Conservation (phyloP, 2,329 filamentous ascomycete genomes). For the Talaromyces sp. region DNA sequence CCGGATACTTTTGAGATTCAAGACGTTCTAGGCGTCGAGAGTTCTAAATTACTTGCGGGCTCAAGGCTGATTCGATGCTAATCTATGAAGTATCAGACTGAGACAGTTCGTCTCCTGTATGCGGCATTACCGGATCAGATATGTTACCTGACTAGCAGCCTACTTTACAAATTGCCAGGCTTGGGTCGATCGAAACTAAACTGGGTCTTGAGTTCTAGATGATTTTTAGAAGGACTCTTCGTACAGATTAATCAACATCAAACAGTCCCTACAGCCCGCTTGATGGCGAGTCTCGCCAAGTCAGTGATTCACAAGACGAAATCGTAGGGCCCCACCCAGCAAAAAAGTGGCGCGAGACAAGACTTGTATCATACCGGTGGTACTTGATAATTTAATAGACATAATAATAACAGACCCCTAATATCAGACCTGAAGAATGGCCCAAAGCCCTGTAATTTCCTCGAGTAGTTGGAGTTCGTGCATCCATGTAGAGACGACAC, state of each 20-base stretch:
- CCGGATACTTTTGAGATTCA: not conserved
- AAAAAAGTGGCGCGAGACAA: not conserved
- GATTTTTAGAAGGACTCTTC: not conserved
- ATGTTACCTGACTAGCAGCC: not conserved
- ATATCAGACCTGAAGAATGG: not conserved
- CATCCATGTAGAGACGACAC: not conserved
- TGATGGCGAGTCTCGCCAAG: not conserved
- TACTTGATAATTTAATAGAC: not conserved
- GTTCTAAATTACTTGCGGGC: not conserved
- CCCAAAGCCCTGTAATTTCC: conserved; percentile 3
- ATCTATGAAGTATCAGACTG: not conserved
- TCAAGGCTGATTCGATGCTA: not conserved
- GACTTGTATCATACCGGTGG: not conserved
- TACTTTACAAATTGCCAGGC: not conserved
- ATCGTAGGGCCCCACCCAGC: not conserved
- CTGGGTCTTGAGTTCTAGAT: not conserved
- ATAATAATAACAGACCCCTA: no score
- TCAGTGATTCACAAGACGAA: not conserved
- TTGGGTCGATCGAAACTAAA: not conserved
- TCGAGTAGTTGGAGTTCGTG: not conserved
- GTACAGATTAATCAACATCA: not conserved
- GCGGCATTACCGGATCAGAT: not conserved
- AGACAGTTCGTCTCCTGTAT: not conserved
- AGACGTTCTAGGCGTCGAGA: not conserved
- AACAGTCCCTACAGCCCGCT: not conserved